A percentile compares a stretch with the other conserved stretches of the same genome.
Evolutionary conservation across 345 rosid species (phyloP).

Genomic region (Populus davidiana): DNA sequence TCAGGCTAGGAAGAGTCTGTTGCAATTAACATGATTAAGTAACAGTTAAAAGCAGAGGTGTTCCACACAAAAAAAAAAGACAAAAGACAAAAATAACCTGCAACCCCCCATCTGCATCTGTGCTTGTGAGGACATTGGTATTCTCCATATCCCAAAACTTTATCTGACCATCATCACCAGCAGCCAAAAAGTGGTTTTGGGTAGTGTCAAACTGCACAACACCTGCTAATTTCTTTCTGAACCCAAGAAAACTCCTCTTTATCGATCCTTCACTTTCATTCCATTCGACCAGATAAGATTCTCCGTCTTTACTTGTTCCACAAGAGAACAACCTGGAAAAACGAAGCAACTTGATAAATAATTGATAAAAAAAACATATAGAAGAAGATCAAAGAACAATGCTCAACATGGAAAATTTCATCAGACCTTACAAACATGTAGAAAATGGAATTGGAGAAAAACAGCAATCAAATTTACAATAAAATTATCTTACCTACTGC

Average conservation of each 20-base stretch:
- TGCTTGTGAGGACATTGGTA: conserved; percentile 46
- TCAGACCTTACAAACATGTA: neutral
- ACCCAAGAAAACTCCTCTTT: conserved; percentile 66
- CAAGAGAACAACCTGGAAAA: conserved; percentile 75
- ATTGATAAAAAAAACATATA: neutral
- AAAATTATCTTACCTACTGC: conserved; percentile 50
- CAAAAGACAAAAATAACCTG: conserved; percentile 54
- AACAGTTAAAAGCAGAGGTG: neutral
- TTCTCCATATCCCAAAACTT: conserved; percentile 95
- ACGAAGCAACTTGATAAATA: conserved; percentile 9
- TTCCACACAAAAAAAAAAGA: conserved; percentile 1
- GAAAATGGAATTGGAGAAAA: neutral
- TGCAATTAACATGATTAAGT: conserved; percentile 18
- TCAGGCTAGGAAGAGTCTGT: conserved; percentile 73
- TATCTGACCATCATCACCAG: conserved; percentile 80
- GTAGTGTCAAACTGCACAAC: conserved; percentile 81
- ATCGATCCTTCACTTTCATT: conserved; percentile 90
- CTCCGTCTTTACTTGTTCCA: conserved; percentile 92
- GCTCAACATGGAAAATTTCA: neutral
- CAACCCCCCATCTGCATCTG: conserved; percentile 85
- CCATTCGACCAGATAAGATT: conserved; percentile 82
- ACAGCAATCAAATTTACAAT: neutral
- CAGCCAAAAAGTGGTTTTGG: conserved; percentile 83
- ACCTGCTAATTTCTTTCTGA: conserved; percentile 61
- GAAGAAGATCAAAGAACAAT: neutral